phyloP scores from a whole-genome alignment of 495 filamentous ascomycete species.

The Pyrenula aspistea region DNA sequence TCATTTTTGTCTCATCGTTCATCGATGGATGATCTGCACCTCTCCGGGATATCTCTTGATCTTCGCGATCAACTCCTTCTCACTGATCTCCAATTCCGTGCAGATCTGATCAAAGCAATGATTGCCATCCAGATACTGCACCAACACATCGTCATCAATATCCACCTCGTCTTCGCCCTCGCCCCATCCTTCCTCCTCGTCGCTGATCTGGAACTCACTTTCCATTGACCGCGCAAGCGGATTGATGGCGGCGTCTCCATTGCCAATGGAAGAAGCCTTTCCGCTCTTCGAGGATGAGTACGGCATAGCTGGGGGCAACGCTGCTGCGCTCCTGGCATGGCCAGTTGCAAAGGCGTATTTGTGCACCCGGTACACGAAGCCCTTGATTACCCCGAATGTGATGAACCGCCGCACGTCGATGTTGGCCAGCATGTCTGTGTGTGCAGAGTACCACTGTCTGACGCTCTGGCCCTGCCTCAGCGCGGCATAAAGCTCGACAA shows the following conservation, averaged over 20 bases:
- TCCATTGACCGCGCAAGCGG: not conserved
- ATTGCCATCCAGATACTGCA: conserved; percentile 64
- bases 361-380: conserved; percentile 87
- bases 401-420: conserved; percentile 86
- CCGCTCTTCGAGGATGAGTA: not conserved
- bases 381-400: conserved; percentile 92
- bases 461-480: conserved; percentile 69
- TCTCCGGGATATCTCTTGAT: conserved; percentile 37
- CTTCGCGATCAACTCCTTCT: conserved; percentile 37
- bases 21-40: conserved; percentile 44
- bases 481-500: conserved; percentile 58
- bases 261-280: not conserved
- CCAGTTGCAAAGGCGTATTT: conserved; percentile 66
- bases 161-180: not conserved
- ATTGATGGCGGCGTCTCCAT: not conserved
- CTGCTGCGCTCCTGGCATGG: conserved; percentile 15
- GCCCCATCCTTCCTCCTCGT: not conserved
- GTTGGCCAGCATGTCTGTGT: conserved; percentile 51
- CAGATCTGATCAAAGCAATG: conserved; percentile 88
- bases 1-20: conserved; percentile 13
- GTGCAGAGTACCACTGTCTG: conserved; percentile 66
- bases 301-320: conserved; percentile 15
- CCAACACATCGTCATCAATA: conserved; percentile 21
- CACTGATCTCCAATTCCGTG: conserved; percentile 54
- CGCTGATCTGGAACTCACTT: not conserved